Conservation (phyloP, 164 flowering plant genomes). For the Vitis amurensis region DNA sequence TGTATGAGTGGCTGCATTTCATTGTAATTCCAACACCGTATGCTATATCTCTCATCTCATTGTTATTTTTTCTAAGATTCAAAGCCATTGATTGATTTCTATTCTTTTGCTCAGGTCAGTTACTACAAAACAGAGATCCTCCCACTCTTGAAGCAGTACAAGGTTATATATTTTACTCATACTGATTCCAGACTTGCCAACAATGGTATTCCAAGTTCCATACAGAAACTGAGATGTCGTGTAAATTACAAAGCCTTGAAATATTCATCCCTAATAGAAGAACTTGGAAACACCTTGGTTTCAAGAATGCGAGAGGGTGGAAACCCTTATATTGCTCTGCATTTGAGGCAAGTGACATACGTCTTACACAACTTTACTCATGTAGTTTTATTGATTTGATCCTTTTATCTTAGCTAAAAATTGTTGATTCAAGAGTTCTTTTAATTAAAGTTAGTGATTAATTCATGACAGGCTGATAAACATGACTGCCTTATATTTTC, state of each 20-base stretch:
- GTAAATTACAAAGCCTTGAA: slow-evolving; percentile 85
- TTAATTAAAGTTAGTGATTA: too few species aligned
- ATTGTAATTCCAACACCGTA: background rate
- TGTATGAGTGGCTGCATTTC: background rate
- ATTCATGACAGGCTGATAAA: too few species aligned
- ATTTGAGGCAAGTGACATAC: slow-evolving; percentile 63
- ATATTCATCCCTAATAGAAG: slow-evolving; percentile 82
- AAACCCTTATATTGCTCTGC: slow-evolving; percentile 86
- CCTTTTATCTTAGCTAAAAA: background rate
- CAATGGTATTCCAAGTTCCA: slow-evolving; percentile 69
- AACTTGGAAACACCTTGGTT: slow-evolving; percentile 75
- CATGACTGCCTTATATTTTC: too few species aligned
- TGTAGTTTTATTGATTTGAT: background rate
- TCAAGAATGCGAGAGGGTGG: slow-evolving; percentile 71
- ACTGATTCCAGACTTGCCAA: slow-evolving; percentile 95
- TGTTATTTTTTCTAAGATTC: background rate
- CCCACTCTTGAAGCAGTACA: slow-evolving; percentile 85
- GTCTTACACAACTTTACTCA: background rate
- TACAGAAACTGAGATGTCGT: slow-evolving; percentile 92
- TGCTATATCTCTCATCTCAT: background rate
- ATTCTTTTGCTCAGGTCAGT: slow-evolving; percentile 52
- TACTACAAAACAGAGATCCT: slow-evolving; percentile 84
- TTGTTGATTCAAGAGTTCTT: too few species aligned
- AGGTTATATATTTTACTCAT: slow-evolving; percentile 90
- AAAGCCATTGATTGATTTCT: background rate